These are phyloP conservation scores for Phytophthora sp. DNA, from an alignment of 352 stramenopile species.

Conservation along the genomic window DNA sequence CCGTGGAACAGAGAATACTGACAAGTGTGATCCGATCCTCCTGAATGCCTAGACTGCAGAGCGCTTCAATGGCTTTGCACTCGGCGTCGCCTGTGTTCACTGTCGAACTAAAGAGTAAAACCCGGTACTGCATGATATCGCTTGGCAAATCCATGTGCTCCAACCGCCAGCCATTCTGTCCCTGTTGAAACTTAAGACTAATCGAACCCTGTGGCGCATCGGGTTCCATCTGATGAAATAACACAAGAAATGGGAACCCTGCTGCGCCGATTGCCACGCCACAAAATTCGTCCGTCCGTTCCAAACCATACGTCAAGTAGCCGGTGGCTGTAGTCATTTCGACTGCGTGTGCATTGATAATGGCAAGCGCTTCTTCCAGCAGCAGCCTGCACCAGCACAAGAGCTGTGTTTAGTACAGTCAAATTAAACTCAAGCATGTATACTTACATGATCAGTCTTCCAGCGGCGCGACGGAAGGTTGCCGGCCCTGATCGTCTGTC, in stretches of 20 bases:
- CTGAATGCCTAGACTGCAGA: conserved; percentile 30
- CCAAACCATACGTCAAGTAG: conserved; percentile 28
- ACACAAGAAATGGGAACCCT: conserved; percentile 48
- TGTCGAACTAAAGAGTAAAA: conserved; percentile 48
- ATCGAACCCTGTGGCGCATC: conserved; percentile 38
- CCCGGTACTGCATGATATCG: conserved; percentile 30
- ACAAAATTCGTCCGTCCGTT: conserved; percentile 33
- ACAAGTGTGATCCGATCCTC: conserved; percentile 46
- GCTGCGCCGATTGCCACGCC: conserved; percentile 45
- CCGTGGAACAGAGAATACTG: conserved; percentile 33
- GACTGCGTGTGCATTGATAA: conserved; percentile 27
- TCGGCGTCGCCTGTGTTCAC: conserved; percentile 29
- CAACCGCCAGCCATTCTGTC: conserved; percentile 17
- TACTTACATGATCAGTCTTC: conserved; percentile 52
- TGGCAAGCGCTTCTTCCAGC: conserved; percentile 56
- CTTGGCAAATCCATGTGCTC: conserved; percentile 39
- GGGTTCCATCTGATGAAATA: conserved; percentile 60
- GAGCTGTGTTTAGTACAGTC: neutral
- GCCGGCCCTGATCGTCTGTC: conserved; percentile 30
- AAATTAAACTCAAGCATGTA: no score
- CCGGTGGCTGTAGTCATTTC: conserved; percentile 40
- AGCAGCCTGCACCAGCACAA: conserved; percentile 36
- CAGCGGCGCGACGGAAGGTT: conserved; percentile 42
- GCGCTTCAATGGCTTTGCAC: conserved; percentile 41
- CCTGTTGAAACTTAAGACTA: conserved; percentile 25